Evolutionary conservation across 371 early-diverging fungal species (phyloP).

Genomic region (Mortierella sp.): DNA sequence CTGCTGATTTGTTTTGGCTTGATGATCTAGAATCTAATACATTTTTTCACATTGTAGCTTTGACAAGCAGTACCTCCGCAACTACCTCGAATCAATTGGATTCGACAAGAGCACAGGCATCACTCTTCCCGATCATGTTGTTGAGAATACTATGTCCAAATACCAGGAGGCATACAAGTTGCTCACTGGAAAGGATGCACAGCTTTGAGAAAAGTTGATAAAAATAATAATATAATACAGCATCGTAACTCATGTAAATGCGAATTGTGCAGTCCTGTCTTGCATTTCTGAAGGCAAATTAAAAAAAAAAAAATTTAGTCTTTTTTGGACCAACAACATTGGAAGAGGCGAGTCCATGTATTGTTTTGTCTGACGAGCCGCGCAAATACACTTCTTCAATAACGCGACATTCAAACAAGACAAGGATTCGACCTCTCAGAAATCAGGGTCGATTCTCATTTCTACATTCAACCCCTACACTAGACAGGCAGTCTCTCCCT

Average conservation of each 20-base stretch:
- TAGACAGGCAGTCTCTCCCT: not conserved
- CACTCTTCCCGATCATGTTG: slow-evolving; percentile 87
- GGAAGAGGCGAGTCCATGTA: too few species aligned
- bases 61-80: slow-evolving; percentile 97
- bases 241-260: not conserved
- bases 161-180: slow-evolving; percentile 91
- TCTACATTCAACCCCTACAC: not conserved
- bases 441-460: too few species aligned
- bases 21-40: not conserved
- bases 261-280: not conserved
- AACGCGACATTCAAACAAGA: too few species aligned
- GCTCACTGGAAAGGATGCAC: slow-evolving; percentile 84
- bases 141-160: slow-evolving; percentile 85
- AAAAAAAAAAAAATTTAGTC: too few species aligned
- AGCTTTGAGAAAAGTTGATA: slow-evolving; percentile 57
- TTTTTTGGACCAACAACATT: too few species aligned
- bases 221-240: not conserved
- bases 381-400: too few species aligned
- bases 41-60: slow-evolving; percentile 67
- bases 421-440: too few species aligned
- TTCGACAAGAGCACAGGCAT: slow-evolving; percentile 92
- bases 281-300: too few species aligned
- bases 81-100: slow-evolving; percentile 89
- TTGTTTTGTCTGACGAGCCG: too few species aligned
- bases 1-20: not conserved